These are phyloP conservation scores for Kwoniella botswanensis DNA, from an alignment of 768 basidiomycete species.

Conservation along the genomic window DNA sequence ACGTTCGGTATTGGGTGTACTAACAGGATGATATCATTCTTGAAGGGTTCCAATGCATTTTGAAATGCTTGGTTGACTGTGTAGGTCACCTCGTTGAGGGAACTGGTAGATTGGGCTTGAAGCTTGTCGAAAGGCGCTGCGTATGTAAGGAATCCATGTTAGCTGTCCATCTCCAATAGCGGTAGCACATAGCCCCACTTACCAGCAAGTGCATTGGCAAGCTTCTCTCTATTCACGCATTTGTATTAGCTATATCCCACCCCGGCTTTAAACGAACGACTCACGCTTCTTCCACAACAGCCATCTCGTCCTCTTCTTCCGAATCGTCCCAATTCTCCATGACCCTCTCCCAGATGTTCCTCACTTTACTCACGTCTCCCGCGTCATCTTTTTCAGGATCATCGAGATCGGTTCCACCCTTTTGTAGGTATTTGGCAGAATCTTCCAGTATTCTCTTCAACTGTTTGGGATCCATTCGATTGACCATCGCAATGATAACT, in stretches of 20 bases:
- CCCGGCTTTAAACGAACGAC: not conserved
- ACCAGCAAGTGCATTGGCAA: not conserved
- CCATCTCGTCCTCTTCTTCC: not conserved
- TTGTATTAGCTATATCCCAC: not conserved
- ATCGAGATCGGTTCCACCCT: no score
- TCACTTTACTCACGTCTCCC: not conserved
- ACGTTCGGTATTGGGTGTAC: not conserved
- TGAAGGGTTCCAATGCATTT: constrained; percentile 2
- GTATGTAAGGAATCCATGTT: no score
- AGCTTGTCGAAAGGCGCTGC: constrained; percentile 10
- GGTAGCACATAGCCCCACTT: no score
- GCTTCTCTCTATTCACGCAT: not conserved
- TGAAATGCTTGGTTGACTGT: not conserved
- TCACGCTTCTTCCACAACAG: constrained; percentile 10
- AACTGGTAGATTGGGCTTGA: not conserved
- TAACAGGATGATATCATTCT: not conserved
- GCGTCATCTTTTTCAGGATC: not conserved
- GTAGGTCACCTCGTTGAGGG: not conserved
- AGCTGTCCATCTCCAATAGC: no score
- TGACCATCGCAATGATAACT: not conserved
- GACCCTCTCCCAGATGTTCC: not conserved
- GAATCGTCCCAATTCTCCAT: not conserved
- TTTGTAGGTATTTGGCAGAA: not conserved
- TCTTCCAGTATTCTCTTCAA: not conserved
- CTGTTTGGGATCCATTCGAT: not conserved